Evolutionary conservation across 2,329 filamentous ascomycete species (phyloP).

Genomic region (Exophiala lecanii-corni): DNA sequence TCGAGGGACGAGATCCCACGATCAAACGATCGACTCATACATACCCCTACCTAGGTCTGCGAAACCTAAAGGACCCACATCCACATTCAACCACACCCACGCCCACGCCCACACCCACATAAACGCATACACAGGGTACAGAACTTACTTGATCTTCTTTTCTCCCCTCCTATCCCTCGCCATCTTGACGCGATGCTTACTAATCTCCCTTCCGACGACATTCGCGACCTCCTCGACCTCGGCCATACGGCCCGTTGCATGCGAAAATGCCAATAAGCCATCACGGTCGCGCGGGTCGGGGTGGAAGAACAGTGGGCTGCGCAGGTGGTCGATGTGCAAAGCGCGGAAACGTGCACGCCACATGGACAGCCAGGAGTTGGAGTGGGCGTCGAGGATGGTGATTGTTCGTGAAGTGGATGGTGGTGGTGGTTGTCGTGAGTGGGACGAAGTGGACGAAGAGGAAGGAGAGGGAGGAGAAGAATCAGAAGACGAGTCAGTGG

Average conservation of each 20-base stretch:
- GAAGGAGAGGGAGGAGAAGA: too few relatives aligned
- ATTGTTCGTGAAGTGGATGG: slow-evolving; percentile 37
- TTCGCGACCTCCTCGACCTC: slow-evolving; percentile 67
- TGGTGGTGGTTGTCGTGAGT: slow-evolving; percentile 1
- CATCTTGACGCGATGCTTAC: slow-evolving; percentile 71
- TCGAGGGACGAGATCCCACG: too few relatives aligned
- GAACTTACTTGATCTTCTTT: slow-evolving; percentile 5
- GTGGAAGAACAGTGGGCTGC: slow-evolving; percentile 81
- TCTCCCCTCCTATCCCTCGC: slow-evolving; percentile 39
- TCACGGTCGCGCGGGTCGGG: slow-evolving; percentile 72
- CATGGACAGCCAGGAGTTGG: slow-evolving; percentile 61
- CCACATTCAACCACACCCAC: too few relatives aligned
- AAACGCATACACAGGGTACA: too few relatives aligned
- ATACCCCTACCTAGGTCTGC: too few relatives aligned
- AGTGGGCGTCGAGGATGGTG: slow-evolving; percentile 63
- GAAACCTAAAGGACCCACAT: too few relatives aligned
- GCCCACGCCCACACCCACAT: too few relatives aligned
- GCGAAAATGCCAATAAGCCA: slow-evolving; percentile 64
- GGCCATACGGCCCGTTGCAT: slow-evolving; percentile 53
- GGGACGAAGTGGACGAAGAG: too few relatives aligned
- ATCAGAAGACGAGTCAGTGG: not conserved
- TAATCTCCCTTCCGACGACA: slow-evolving; percentile 73
- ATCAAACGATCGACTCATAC: too few relatives aligned
- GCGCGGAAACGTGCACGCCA: slow-evolving; percentile 67
- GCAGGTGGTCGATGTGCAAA: slow-evolving; percentile 65